Evolutionary conservation across 345 rosid genomes (phyloP), one percentile per base, ranked within the genome.

Genomic region (Balakata baccata): DNA sequence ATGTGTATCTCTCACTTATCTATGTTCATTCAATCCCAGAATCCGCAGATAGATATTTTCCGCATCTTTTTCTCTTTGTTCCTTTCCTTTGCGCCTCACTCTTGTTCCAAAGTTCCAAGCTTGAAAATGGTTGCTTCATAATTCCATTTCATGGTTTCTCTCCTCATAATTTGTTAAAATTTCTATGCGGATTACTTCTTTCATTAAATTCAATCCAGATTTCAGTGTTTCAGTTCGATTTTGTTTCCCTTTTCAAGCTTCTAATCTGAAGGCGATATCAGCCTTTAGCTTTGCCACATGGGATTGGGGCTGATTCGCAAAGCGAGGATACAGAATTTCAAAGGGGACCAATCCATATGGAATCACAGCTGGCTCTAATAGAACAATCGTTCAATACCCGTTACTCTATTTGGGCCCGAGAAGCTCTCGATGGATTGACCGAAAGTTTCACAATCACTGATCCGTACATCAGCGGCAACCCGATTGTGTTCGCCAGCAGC

Each of bases 401-500:
- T 61, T 90, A 90, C 86, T 80, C 96, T 14, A 17, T 41, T 58
- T 82, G 84, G 85, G 89, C 79, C 14, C 84, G 78, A 5, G 94
- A 89, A 73, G 93, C 86, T 20, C 92, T 95, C 62, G 91, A 91
- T 72, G 93, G 83, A 56, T 83, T 95, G 52, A 85, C 90, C 1
- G 87, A 95, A 76, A 86, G 71, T 75, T 95, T 95, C 85, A 95
- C 93, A 17, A 90, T 95, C 73, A 92, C 94, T 29, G 99, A 92
- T 76, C 99, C 99, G 56, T 77, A 83, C 64, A 81, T 91, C 14
- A 75, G 92, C 64, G 96, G 93, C 54, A 97, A 95, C 82, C 99
- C 98, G 14, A 92, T 95, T 39, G 97, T 95, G 59, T 92, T 86
- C 72, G 98, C 98, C 7, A 91, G 97, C 83, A 52, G 68, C 0